Evolutionary conservation across 208 protist genomes (phyloP), one percentile per base, ranked within the genome.

Genomic region (Trypanosoma congolense): DNA sequence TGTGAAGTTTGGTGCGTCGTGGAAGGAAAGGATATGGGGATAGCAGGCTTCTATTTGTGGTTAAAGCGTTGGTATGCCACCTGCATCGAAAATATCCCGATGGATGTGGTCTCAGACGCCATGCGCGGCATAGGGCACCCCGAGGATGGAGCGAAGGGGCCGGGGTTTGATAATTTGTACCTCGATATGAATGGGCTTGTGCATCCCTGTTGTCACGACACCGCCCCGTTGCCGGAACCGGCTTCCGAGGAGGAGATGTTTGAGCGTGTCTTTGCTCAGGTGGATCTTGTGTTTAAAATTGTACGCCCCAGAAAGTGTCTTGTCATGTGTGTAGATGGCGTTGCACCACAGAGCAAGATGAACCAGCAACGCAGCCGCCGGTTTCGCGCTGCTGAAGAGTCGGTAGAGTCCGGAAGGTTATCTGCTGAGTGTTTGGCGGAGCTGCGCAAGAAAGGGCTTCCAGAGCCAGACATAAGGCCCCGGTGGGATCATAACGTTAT

Each of bases 121-220:
- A 41, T 80, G 47, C 52, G 67, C 1, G 77, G 76, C 38, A 43
- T 68, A 29, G 54, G 50, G 40, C 61, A 58, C 0, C 70, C 73
- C 2, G 18, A 64, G 8, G 6, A 48, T 6, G 5, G 43, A 12
- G 33, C 2, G 12, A 1, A 26, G 47, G 22, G 19, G 30, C 31
- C 16, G n/a, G 43, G 56, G 25, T 83, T 78, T 59, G 99, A 99
- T 80, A 99, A 99, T 76, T 75, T 99, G 0, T 99, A 99, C 79
- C 71, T 99, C 5, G 99, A 99, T 70, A 99, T 99, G 97, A 99
- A 99, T 65, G 95, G 96, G 6, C 71, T 99, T 31, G 98, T 99
- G 58, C 99, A 99, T 72, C 97, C 97, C 1, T 99, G 98, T 55
- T 97, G 93, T 44, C 99, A 99, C 77, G 96, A 98, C 51, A 97